Evolutionary conservation across 805 yeast genomes (phyloP).

Genomic region (Pichia membranifaciens): DNA sequence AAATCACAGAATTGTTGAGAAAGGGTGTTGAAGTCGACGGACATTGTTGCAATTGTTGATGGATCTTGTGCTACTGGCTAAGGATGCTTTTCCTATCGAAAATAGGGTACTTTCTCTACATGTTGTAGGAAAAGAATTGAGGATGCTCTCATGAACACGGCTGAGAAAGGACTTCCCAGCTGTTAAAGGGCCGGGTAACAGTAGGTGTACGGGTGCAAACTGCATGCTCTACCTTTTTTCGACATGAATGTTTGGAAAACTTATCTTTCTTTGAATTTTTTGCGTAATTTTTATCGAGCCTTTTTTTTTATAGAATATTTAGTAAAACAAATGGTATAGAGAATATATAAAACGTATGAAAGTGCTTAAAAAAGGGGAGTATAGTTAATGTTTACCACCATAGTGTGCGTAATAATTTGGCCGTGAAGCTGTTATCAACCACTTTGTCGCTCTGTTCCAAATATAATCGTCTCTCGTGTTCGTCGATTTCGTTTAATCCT

Average conservation of each 20-base stretch:
- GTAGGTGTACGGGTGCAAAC: neutral
- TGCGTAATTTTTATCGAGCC: no score
- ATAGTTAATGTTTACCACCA: neutral
- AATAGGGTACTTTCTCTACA: no score
- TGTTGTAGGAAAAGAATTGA: no score
- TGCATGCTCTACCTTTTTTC: no score
- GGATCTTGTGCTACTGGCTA: no score
- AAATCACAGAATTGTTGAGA: constrained; percentile 81
- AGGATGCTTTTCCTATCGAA: no score
- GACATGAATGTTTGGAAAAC: no score
- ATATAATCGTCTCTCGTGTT: constrained; percentile 36
- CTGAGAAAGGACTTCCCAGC: no score
- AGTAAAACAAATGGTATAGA: neutral
- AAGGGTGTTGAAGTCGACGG: constrained; percentile 32
- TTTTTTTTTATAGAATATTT: no score
- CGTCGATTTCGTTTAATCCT: constrained; percentile 44
- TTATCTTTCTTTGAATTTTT: no score
- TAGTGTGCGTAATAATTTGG: neutral
- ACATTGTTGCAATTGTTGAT: constrained; percentile 17
- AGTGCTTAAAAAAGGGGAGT: neutral
- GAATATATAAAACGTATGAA: neutral
- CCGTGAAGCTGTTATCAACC: neutral
- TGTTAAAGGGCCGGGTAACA: neutral
- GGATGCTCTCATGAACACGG: no score
- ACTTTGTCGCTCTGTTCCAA: constrained; percentile 2